Evolutionary conservation across 73 alveolate species (phyloP).

Genomic region (Blepharisma stoltei): DNA sequence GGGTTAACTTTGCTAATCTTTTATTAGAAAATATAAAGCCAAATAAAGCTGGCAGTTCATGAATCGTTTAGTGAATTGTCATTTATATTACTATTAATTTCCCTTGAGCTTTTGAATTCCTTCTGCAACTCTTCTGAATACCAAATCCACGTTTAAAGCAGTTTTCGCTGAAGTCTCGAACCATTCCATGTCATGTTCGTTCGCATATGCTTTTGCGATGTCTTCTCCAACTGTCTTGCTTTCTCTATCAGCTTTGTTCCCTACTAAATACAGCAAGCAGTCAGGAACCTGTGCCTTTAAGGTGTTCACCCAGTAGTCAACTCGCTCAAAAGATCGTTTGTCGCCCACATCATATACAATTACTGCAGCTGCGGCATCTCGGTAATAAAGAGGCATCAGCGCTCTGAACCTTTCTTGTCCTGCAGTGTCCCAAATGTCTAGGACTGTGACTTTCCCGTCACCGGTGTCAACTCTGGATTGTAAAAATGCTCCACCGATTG

Average conservation of each 20-base stretch:
- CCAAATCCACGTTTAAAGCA: conserved; percentile 44
- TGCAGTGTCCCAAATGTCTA: conserved; percentile 87
- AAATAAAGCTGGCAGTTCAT: too few species aligned
- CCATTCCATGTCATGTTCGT: conserved; percentile 48
- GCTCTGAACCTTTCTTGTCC: conserved; percentile 78
- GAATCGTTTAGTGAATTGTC: too few species aligned
- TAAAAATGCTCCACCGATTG: conserved; percentile 63
- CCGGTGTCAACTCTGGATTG: conserved; percentile 39
- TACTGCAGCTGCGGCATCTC: conserved; percentile 81
- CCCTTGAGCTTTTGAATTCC: neutral
- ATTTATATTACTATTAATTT: neutral
- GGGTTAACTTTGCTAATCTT: too few species aligned
- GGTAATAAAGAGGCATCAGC: conserved; percentile 62
- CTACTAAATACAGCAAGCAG: conserved; percentile 55
- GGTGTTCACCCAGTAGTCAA: conserved; percentile 73
- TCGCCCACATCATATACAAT: conserved; percentile 72
- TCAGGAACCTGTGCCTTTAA: conserved; percentile 39
- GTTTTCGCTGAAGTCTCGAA: conserved; percentile 60
- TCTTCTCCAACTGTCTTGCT: conserved; percentile 44
- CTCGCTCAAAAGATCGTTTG: conserved; percentile 52
- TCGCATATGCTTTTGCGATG: conserved; percentile 40
- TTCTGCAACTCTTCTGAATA: conserved; percentile 37
- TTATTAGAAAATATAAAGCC: too few species aligned
- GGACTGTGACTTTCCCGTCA: conserved; percentile 36
- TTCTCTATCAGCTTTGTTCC: conserved; percentile 70